A percentile compares a stretch with the other conserved stretches of the same genome.
Conservation (phyloP, 2,329 filamentous ascomycete species). For the Ceratocystis ficicola region DNA sequence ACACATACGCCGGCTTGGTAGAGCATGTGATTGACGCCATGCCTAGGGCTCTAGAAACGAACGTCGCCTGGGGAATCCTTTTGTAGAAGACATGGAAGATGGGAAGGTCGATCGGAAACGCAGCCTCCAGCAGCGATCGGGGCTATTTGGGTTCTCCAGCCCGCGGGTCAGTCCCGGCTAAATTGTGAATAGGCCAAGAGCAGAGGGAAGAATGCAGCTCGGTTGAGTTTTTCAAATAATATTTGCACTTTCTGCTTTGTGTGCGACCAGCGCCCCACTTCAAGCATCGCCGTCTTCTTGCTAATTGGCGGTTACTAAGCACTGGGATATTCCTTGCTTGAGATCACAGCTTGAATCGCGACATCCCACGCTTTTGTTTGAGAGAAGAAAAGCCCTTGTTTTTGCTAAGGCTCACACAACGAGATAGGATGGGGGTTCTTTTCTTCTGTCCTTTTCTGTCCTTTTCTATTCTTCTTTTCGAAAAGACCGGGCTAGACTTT, state of each 20-base stretch:
- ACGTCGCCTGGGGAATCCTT: not conserved
- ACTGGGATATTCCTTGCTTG: not conserved
- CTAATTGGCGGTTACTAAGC: not conserved
- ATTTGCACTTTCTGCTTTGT: not conserved
- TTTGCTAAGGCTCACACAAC: not conserved
- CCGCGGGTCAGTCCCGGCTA: not conserved
- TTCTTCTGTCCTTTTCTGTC: not conserved
- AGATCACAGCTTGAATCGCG: not conserved
- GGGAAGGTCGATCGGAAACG: not conserved
- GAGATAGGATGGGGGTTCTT: not conserved
- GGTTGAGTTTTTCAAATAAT: not conserved
- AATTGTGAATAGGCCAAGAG: not conserved
- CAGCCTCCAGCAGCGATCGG: not conserved
- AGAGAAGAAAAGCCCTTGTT: not conserved
- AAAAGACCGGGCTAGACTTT: not conserved
- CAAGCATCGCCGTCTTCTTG: not conserved
- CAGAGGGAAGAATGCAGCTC: not conserved
- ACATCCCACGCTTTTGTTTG: conserved; percentile 1
- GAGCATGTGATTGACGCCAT: too few species aligned
- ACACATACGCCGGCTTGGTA: not conserved
- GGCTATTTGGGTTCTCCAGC: not conserved
- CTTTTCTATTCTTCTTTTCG: too few species aligned
- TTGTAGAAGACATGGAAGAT: not conserved
- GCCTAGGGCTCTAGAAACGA: too few species aligned
- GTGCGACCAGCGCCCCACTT: not conserved